A percentile compares a stretch with the other conserved stretches of the same genome.
phyloP scores from a whole-genome alignment of 2,329 filamentous ascomycete species.

The Beauveria sp. region DNA sequence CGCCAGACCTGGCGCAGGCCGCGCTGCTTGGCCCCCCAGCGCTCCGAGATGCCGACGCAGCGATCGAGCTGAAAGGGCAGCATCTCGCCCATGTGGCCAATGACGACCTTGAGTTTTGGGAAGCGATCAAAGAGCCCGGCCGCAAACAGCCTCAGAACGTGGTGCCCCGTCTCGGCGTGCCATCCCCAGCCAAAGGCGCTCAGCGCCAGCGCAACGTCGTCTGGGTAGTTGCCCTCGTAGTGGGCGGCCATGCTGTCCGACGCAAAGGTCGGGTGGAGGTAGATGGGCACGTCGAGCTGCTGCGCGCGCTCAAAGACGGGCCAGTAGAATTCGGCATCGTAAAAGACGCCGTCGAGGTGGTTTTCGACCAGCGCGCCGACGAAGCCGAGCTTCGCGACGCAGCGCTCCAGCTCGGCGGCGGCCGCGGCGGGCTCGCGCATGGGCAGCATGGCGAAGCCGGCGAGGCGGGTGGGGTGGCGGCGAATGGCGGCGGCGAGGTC shows the following conservation, averaged over 20 bases:
- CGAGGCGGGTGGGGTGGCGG: constrained; percentile 19
- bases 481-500: constrained; percentile 9
- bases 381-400: constrained; percentile 22
- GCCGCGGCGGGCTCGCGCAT: constrained; percentile 22
- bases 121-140: constrained; percentile 27
- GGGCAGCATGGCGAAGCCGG: constrained; percentile 22
- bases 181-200: constrained; percentile 39
- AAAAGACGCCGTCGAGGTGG: constrained; percentile 20
- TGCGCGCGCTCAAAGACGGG: constrained; percentile 24
- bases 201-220: constrained; percentile 23
- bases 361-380: constrained; percentile 25
- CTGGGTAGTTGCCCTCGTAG: constrained; percentile 22
- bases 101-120: constrained; percentile 29
- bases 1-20: constrained; percentile 43
- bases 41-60: constrained; percentile 22
- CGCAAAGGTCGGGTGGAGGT: constrained; percentile 39
- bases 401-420: constrained; percentile 22
- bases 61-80: constrained; percentile 48
- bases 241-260: constrained; percentile 19
- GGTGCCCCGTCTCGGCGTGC: constrained; percentile 42
- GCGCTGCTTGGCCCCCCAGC: constrained; percentile 24
- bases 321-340: constrained; percentile 24
- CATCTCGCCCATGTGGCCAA: constrained; percentile 37
- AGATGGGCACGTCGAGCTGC: constrained; percentile 41
- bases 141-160: constrained; percentile 27